Conservation (phyloP, 306 rosid genomes). For the barrel medic (Medicago truncatula) region MtrunA17r5.0-ANR NC_053042.1:26594001-26594500, state of each 20-base stretch:
- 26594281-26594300: not conserved
- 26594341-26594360: not conserved
- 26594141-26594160: not conserved
- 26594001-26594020: conserved; percentile 25
- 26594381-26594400: not conserved
- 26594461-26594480: not conserved
- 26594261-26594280: not conserved
- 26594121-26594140: conserved; percentile 19
- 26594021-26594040: not conserved
- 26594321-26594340: not conserved
- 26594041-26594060: conserved; percentile 21
- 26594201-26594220: not conserved
- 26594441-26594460: not conserved
- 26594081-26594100: conserved; percentile 23
- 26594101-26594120: not conserved
- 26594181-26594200: not conserved
- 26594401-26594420: not conserved
- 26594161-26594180: not conserved
- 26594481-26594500: not conserved
- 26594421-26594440: not conserved
- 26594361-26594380: not conserved
- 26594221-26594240: not conserved
- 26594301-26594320: not conserved
- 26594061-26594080: conserved; percentile 15
- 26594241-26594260: not conserved